Base-by-base conservation (phyloP, 2,329 filamentous ascomycete genomes). In the Biscogniauxia marginata region DNA sequence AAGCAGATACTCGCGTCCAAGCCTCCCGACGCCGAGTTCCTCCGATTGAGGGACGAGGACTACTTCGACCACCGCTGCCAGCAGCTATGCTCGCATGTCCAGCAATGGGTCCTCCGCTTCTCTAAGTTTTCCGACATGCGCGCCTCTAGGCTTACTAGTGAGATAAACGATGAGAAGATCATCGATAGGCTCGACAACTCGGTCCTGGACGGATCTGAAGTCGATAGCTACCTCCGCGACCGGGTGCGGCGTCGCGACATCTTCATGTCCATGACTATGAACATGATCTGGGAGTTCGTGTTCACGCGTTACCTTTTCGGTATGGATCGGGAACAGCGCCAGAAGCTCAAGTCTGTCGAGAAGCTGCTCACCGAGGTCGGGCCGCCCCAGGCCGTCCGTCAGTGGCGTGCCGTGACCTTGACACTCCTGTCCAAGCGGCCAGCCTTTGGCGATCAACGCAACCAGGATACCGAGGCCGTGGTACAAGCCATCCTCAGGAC, bases 251-350 rank as follows among this genome's bases (percentile, higher is more conserved):
- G 95, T 59, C 87, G 93, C 58, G 93, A 98, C 72, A 87, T 98
- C 56, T 97, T 99, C 81, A 97, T 98, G 91, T 95, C 92, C 39
- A 92, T 99, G 73, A 91, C 93, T 54, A 98, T 98, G 93, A 95
- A 90, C 59, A 97, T 99, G 92, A 87, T 99, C 51, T 99, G 93
- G 93, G 95, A 99, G 74, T 97, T 96, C 70, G 88, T 99, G 71
- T 99, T 99, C 71, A 97, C 93, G 7, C 87, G 95, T 62, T 99
- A 99, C 73, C 86, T 99, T 22, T 99, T 99, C 72, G 95, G 95
- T 67, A 96, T 99, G 91, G 95, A 99, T 72, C 85, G 93, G 66
- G 95, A 98, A 74, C 95, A 99, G 75, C 86, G 95, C 66, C 93
- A 98, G 74, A 98, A 98, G 75, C 87, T 99, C 72, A 98, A 99